phyloP scores from a whole-genome alignment of 1,139 yeast genomes.

The Magnusiomyces suaveolens region DNA sequence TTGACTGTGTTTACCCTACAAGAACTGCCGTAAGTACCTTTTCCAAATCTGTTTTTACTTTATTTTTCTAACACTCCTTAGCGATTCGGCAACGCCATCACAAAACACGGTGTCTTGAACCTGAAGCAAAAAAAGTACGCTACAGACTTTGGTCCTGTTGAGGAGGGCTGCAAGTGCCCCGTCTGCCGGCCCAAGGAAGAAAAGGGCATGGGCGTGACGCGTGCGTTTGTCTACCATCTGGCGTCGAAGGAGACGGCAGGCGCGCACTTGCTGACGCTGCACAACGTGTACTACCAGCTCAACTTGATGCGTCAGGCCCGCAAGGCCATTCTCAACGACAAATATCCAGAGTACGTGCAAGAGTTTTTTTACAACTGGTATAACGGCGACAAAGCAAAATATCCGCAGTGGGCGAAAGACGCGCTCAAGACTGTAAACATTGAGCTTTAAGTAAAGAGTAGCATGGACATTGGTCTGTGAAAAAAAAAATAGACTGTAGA shows the following conservation, averaged over 20 bases:
- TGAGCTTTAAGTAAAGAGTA: slow-evolving; percentile 16
- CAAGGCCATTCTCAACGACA: slow-evolving; percentile 33
- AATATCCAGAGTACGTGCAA: slow-evolving; percentile 33
- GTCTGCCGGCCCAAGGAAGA: slow-evolving; percentile 29
- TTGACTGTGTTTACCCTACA: slow-evolving; percentile 41
- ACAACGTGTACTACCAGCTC: slow-evolving; percentile 37
- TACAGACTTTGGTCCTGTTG: slow-evolving; percentile 33
- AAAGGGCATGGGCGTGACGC: slow-evolving; percentile 32
- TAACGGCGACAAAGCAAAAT: slow-evolving; percentile 27
- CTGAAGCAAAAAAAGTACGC: slow-evolving; percentile 30
- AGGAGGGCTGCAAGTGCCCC: slow-evolving; percentile 37
- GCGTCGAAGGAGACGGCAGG: slow-evolving; percentile 38
- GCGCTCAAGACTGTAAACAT: slow-evolving; percentile 34
- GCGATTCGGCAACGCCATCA: slow-evolving; percentile 39
- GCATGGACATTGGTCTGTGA: background rate
- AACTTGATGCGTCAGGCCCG: slow-evolving; percentile 37
- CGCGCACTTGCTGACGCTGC: slow-evolving; percentile 38
- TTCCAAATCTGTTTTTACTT: slow-evolving; percentile 2
- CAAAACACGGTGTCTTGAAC: slow-evolving; percentile 33
- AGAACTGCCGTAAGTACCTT: slow-evolving; percentile 31
- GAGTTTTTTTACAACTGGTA: slow-evolving; percentile 31
- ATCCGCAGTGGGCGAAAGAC: slow-evolving; percentile 37
- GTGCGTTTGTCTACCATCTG: slow-evolving; percentile 33
- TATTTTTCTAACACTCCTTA: slow-evolving; percentile 1
- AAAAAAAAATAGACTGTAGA: too few species aligned